Base-by-base conservation (phyloP, 2,329 filamentous ascomycete species). In the Aspergillus quadrilineatus region DNA sequence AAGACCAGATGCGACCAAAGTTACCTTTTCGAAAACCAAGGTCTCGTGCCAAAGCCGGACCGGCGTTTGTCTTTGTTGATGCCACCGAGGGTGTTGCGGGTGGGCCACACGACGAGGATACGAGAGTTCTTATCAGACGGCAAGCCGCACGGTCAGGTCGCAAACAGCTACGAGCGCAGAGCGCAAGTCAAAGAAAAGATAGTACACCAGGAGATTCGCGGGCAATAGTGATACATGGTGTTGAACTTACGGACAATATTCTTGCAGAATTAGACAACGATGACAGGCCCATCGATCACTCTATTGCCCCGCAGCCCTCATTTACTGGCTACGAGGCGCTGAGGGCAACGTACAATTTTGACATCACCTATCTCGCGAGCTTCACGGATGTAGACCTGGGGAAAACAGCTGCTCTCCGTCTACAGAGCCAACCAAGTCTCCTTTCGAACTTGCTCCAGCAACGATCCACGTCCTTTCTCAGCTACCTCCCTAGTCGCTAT, bases 271-370 rank as follows among this genome's bases (percentile, higher is more conserved):
- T 14, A 14, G 12, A 37, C 5, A 26, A 45, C 8, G 43, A 29
- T 30, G 43, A 30, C 43, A 30, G 43, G 22, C 22, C 3, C 14
- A 26, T 45, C 28, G 26, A 45, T 45, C 43, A 45, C 26, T 29
- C 43, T 26, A 34, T 48, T 48, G 30, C 45, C 45, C 32, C 45
- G 45, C 45, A 48, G 45, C 45, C 45, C 17, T 48, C 45, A n/a
- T 17, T 36, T 17, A 48, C 32, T 14, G 45, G 45, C 6, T 48
- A 48, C 7, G 45, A 48, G 30, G 45, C 15, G 5, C 22, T 48
- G 45, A 48, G 45, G 10, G 45, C 14, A 5, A 34, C 22, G 15
- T 48, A 34, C 32, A 48, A 48, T 7, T 48, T 48, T 22, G 45
- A 48, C 32, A 48, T 48, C 10, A 48, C 45, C n/a, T 37, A 22